These are phyloP conservation scores for Kluyveromyces siamensis DNA, from an alignment of 805 yeast species.

Conservation along the genomic window DNA sequence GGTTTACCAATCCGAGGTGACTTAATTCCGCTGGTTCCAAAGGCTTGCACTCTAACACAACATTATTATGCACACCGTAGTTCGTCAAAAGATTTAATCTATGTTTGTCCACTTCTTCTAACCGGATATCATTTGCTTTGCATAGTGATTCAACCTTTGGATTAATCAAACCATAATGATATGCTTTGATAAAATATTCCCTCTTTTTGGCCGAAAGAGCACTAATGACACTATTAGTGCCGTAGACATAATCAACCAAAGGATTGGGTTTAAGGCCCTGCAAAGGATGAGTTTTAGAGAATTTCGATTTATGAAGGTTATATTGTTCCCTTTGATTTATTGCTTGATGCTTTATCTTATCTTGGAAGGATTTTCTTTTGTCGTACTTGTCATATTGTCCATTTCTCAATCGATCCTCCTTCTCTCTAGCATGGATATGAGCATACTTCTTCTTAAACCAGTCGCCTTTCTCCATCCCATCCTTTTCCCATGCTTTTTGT, in stretches of 20 bases:
- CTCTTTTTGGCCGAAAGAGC: constrained; percentile 54
- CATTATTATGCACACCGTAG: constrained; percentile 74
- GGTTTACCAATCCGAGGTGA: constrained; percentile 24
- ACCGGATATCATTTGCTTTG: constrained; percentile 22
- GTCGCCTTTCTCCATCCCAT: constrained; percentile 50
- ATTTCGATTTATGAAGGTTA: constrained; percentile 5
- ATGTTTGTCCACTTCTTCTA: constrained; percentile 27
- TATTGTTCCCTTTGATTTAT: constrained; percentile 4
- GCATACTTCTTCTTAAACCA: constrained; percentile 58
- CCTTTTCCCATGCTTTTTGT: constrained; percentile 59
- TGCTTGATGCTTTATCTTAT: constrained; percentile 7
- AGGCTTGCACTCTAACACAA: constrained; percentile 56
- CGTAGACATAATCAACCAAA: constrained; percentile 60
- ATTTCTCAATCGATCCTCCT: constrained; percentile 15
- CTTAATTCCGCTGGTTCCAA: constrained; percentile 17
- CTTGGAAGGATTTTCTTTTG: constrained; percentile 14
- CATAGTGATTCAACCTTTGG: constrained; percentile 41
- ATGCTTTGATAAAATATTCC: constrained; percentile 41
- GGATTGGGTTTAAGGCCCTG: constrained; percentile 32
- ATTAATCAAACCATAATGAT: constrained; percentile 35
- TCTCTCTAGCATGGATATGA: constrained; percentile 51
- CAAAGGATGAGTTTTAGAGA: constrained; percentile 6
- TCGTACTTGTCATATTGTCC: constrained; percentile 8
- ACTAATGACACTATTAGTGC: constrained; percentile 65
- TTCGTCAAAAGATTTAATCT: constrained; percentile 52